Base-by-base conservation (phyloP, 345 rosid species). In the Cardiospermum halicacabum region DNA sequence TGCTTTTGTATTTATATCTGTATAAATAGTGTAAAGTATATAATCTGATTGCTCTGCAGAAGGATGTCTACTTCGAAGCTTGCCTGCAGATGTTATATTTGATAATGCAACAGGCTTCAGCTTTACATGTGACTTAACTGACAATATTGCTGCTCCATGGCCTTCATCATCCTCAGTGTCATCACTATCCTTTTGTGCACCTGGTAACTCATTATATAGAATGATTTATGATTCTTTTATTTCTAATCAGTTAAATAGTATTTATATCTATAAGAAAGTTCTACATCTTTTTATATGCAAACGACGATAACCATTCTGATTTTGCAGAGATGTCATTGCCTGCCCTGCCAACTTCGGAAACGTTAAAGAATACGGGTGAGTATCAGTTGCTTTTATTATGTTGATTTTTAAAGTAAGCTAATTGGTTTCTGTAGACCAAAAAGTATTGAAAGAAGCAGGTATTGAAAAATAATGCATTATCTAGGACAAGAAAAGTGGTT, bases 81-180 rank as follows among this genome's bases (percentile, higher is more conserved):
- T 67, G 74, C 96, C 96, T 24, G 77, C 91, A 39, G 91, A 91
- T 81, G 78, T 91, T 74, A 70, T 84, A 60, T 75, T 86, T 70
- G 99, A 94, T 78, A 94, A 89, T 72, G 64, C 81, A 36, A 85
- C 97, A 24, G 99, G 97, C 53, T 85, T 77, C 80, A 87, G 96
- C 69, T 87, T 94, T 80, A 85, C 92, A n/a, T 94, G 97, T 59
- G 99, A 94, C 79, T 75, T 94, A 78, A 84, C 87, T 37, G 99
- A 94, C 75, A 94, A 94, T 74, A 91, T 89, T 56, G 96, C 78
- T 18, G 99, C 99, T 45, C 99, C 99, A 37, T 94, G 99, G 99
- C 99, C 99, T 57, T 77, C 84, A 49, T 91, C 98, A 13, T 84
- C 97, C 19, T 83, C 96, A 58, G 67, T 89, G 77, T 75, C 97